A percentile compares a stretch with the other conserved stretches of the same genome.
Evolutionary conservation across 805 yeast species (phyloP).

Genomic region (Dipodascopsis tothii): DNA sequence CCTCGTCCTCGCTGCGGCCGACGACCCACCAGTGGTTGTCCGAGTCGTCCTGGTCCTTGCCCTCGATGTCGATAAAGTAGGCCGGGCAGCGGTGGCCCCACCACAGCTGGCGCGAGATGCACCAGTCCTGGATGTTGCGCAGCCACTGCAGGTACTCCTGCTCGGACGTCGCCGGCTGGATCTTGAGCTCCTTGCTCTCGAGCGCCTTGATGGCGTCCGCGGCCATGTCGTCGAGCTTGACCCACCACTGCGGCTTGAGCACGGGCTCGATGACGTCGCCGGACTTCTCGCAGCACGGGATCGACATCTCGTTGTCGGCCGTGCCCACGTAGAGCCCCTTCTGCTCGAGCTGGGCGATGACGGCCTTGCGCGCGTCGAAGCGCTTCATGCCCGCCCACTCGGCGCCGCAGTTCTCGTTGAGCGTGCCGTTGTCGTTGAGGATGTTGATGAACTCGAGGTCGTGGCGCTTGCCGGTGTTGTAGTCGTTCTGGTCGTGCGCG

Average conservation of each 20-base stretch:
- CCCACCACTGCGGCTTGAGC: constrained; percentile 99
- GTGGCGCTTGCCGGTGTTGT: constrained; percentile 91
- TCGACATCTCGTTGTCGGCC: constrained; percentile 89
- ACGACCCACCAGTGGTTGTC: constrained; percentile 83
- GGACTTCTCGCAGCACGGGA: constrained; percentile 90
- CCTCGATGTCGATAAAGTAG: constrained; percentile 77
- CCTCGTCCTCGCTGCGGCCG: constrained; percentile 78
- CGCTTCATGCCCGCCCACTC: constrained; percentile 87
- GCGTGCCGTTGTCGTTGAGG: constrained; percentile 80
- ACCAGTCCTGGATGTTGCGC: constrained; percentile 96
- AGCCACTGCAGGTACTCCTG: constrained; percentile 93
- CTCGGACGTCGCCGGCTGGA: constrained; percentile 83
- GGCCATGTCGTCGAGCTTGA: constrained; percentile 83
- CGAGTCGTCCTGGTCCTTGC: constrained; percentile 50
- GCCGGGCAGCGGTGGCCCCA: constrained; percentile 99
- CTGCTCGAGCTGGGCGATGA: constrained; percentile 70
- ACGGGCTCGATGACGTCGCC: constrained; percentile 96
- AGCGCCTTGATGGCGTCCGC: constrained; percentile 79
- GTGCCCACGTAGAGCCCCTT: constrained; percentile 74
- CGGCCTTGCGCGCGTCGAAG: constrained; percentile 83
- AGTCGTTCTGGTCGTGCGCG: constrained; percentile 96
- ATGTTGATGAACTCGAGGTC: constrained; percentile 81
- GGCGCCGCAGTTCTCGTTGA: constrained; percentile 83
- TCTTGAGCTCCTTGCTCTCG: constrained; percentile 67
- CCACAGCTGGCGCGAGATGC: constrained; percentile 90